Base-by-base conservation (phyloP, 2,329 filamentous ascomycete genomes). In the Exserohilum turcica region DNA sequence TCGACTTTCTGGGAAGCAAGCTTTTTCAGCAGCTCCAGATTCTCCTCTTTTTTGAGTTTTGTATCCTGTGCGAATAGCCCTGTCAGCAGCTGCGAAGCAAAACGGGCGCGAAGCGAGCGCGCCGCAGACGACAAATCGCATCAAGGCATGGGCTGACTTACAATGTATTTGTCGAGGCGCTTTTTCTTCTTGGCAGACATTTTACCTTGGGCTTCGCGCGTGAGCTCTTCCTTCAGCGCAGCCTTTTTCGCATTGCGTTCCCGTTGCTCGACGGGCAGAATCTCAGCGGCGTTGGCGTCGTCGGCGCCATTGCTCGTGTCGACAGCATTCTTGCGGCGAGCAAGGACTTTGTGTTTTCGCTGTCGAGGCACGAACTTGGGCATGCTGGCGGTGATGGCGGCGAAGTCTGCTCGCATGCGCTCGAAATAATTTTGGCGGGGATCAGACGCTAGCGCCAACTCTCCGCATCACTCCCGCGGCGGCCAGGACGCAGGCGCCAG, bases 11-110 rank as follows among this genome's bases (percentile, higher is more conserved):
- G 82, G 56, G 85, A 82, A 15, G 90, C 90, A 21, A 99, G 82
- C 71, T 94, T 92, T 70, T 90, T 89, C 64, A 97, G 81, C 27
- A 99, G 79, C 51, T 86, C 89, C 24, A 90, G 81, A 67, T 91
- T 96, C 74, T 97, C 93, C 70, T 99, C 94, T 74, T 96, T 97
- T 74, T 87, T 90, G 39, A 99, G 80, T 81, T 99, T 99, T 53
- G 84, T 94, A 67, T 97, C 92, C 82, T 84, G 65, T 15, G 29
- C 24, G 13, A 12, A 44, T 52, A 54, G 54, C n/a, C 12, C 19
- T 35, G 21, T 35, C 27, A 21, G 43, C 12, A 40, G 27, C 10
- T 38, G 24, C 32, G 27, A 4, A 29, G 24, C 15, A 29, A 29
- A 2, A 29, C 12, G 38, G 8, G 24, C 5, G 5, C 38, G 13